Evolutionary conservation across 768 basidiomycete genomes (phyloP), one percentile per base, ranked within the genome.

Genomic region (Piloderma croceum): DNA sequence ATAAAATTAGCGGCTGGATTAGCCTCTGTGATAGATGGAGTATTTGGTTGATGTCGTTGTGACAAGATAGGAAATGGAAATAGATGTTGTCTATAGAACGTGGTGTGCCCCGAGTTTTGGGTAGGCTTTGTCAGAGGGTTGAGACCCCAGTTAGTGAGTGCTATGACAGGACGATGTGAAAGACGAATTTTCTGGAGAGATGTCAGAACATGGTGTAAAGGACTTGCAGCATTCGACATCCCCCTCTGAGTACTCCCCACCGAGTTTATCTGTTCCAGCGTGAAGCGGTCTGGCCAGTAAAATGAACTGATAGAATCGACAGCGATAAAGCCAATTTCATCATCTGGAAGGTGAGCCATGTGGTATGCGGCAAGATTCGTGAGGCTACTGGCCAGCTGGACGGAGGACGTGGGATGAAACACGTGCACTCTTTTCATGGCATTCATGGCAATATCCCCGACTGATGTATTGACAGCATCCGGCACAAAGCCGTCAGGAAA

Each of bases 241-340:
- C 38, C 35, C 45, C 9, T 37, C 36, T 20, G 41, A 39, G 41
- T 38, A 33, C 17, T 41, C 24, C 42, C 39, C 27, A 47, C 42
- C 13, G 50, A 46, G 25, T 63, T 71, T 38, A 67, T 45, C 48
- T 77, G 77, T 58, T 89, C 86, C 22, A 63, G 61, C 27, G 67
- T 64, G 53, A 79, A 81, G 31, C 82, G 76, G 56, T 91, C 88
- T 3, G 70, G 46, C 89, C 90, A 91, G 59, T 86, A 76, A 53
- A 82, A 87, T 0, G 84, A 57, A 55, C 81, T 81, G 43, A 88
- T 59, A 11, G 87, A 88, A 60, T 92, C 89, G 34, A 91, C 65
- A 7, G 76, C 77, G 25, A 92, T 59, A 39, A 88, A 50, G 5
- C 78, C 80, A 9, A 90, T 69, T 44, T 79, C 79, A 23, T 65